Evolutionary conservation across 495 filamentous ascomycete species (phyloP).

Genomic region (Penicillium ucsense): DNA sequence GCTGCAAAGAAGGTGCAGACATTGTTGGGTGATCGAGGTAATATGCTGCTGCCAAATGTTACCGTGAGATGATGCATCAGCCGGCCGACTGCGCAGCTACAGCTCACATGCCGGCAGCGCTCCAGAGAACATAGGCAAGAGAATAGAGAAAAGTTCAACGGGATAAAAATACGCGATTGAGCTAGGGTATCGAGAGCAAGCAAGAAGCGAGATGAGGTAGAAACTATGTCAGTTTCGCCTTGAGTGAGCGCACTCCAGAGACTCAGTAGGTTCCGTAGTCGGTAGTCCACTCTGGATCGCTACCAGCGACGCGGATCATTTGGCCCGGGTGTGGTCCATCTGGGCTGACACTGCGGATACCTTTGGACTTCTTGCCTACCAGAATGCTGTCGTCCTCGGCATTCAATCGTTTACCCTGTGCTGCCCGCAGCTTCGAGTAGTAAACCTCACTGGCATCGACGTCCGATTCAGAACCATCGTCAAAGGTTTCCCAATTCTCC

Average conservation of each 20-base stretch:
- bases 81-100: conserved; percentile 14
- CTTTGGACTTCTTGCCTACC: conserved; percentile 43
- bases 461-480: conserved; percentile 67
- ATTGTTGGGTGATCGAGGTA: too few species aligned
- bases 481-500: conserved; percentile 95
- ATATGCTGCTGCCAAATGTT: too few species aligned
- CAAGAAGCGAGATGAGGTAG: background rate
- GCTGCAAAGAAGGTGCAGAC: too few species aligned
- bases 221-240: background rate
- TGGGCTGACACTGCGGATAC: conserved; percentile 40
- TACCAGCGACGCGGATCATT: conserved; percentile 34
- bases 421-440: conserved; percentile 64
- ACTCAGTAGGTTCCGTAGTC: conserved; percentile 37
- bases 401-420: conserved; percentile 52
- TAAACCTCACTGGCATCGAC: conserved; percentile 63
- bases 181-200: background rate
- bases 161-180: too few species aligned
- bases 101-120: conserved; percentile 10
- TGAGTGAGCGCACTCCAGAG: background rate
- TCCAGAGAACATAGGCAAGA: conserved; percentile 2
- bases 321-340: conserved; percentile 31
- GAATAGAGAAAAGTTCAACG: background rate
- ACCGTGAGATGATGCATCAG: conserved; percentile 17
- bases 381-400: conserved; percentile 46
- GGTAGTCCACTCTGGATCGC: conserved; percentile 43